Evolutionary conservation across 73 alveolate species (phyloP).

Genomic region (Paramecium biaurelia): DNA sequence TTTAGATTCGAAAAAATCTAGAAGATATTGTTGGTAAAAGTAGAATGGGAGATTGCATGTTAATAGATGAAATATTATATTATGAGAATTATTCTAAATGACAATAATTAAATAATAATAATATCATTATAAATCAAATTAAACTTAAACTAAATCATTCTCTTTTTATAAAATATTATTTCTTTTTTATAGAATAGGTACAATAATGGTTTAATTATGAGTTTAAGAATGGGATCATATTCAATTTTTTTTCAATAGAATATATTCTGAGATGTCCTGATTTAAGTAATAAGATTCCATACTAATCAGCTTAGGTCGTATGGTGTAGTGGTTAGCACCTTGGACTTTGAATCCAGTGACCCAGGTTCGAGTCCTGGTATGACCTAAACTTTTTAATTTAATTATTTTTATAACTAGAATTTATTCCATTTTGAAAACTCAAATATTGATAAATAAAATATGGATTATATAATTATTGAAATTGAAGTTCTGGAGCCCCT

Average conservation of each 20-base stretch:
- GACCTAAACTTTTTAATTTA: constrained; percentile 1
- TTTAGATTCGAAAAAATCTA: background rate
- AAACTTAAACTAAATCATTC: background rate
- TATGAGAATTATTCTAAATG: constrained; percentile 1
- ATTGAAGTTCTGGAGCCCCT: background rate
- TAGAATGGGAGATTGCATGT: constrained; percentile 34
- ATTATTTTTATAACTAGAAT: background rate
- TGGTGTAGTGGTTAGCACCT: constrained; percentile 87
- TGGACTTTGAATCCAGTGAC: constrained; percentile 83
- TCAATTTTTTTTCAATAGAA: background rate
- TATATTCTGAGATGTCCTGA: background rate
- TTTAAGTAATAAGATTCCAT: background rate
- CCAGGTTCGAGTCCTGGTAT: constrained; percentile 87
- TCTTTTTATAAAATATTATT: background rate
- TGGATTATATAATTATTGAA: background rate
- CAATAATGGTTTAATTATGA: too few relatives aligned
- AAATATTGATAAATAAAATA: background rate
- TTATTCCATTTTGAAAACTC: background rate
- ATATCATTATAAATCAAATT: background rate
- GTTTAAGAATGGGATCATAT: too few relatives aligned
- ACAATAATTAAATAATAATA: background rate
- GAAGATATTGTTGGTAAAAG: constrained; percentile 7
- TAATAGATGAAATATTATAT: constrained; percentile 6
- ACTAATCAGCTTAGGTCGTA: constrained; percentile 64
- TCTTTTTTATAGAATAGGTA: background rate